A percentile compares a stretch with the other conserved stretches of the same genome.
These are phyloP conservation scores for Diplodia scrobiculata DNA, from an alignment of 2,329 filamentous ascomycete genomes.

Conservation along the genomic window DNA sequence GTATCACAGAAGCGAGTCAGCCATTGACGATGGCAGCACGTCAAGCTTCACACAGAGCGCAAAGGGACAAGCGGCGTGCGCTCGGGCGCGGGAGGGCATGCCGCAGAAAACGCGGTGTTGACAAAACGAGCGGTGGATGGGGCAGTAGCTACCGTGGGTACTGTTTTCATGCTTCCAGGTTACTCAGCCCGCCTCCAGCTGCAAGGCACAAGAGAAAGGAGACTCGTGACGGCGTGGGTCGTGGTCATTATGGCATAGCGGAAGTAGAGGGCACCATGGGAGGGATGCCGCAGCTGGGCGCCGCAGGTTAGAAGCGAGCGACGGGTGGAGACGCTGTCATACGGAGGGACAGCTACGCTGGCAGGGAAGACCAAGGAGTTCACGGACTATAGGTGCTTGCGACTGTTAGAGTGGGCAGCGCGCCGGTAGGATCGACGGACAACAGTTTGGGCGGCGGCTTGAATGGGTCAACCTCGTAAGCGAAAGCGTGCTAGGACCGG, in stretches of 20 bases:
- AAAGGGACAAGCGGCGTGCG: slow-evolving; percentile 7
- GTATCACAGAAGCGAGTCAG: slow-evolving; percentile 44
- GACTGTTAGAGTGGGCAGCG: slow-evolving; percentile 26
- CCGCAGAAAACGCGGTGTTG: not conserved
- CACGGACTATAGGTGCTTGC: slow-evolving; percentile 30
- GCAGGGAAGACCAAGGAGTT: slow-evolving; percentile 35
- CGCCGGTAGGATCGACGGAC: slow-evolving; percentile 25
- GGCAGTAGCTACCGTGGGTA: slow-evolving; percentile 46
- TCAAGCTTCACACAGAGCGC: slow-evolving; percentile 3
- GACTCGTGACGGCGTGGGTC: slow-evolving; percentile 41
- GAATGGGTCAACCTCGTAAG: slow-evolving; percentile 26
- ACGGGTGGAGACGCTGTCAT: slow-evolving; percentile 34
- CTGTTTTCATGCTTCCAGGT: slow-evolving; percentile 51
- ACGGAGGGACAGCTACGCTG: slow-evolving; percentile 31
- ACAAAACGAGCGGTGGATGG: not conserved
- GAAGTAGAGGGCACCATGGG: slow-evolving; percentile 28
- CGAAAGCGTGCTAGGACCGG: slow-evolving; percentile 24
- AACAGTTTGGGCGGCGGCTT: slow-evolving; percentile 21
- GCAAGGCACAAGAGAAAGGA: slow-evolving; percentile 44
- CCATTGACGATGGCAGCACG: slow-evolving; percentile 37
- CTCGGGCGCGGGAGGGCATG: slow-evolving; percentile 1
- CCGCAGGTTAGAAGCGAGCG: slow-evolving; percentile 30
- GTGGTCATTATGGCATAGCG: slow-evolving; percentile 47
- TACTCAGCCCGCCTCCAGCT: slow-evolving; percentile 39
- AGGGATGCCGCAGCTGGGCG: slow-evolving; percentile 30